Evolutionary conservation across 768 basidiomycete genomes (phyloP).

Genomic region (Leccinellum albellum): DNA sequence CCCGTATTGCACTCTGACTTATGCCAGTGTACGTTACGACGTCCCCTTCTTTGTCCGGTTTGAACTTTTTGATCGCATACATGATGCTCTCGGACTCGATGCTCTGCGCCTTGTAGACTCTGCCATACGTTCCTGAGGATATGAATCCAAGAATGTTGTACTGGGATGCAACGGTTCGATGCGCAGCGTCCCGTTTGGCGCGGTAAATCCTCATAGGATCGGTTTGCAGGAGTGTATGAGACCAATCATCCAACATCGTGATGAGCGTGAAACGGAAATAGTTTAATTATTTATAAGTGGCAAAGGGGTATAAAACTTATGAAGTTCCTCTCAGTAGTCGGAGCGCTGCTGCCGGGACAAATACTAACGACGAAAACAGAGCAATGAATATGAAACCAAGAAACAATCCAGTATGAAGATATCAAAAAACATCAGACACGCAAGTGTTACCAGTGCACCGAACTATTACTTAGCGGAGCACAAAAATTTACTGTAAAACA

Average conservation of each 20-base stretch:
- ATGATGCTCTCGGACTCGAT: conserved; percentile 64
- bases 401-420: background rate
- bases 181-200: conserved; percentile 66
- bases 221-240: conserved; percentile 32
- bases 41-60: conserved; percentile 99
- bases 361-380: background rate
- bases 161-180: conserved; percentile 68
- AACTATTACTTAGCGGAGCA: background rate
- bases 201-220: conserved; percentile 90
- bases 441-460: background rate
- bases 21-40: conserved; percentile 94
- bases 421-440: background rate
- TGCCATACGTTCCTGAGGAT: conserved; percentile 95
- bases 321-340: too few species aligned
- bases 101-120: conserved; percentile 96
- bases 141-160: conserved; percentile 96
- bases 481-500: too few species aligned
- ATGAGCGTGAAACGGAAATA: background rate
- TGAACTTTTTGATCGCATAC: conserved; percentile 99
- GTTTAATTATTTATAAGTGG: too few species aligned
- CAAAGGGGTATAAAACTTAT: background rate
- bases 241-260: conserved; percentile 37
- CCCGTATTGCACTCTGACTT: conserved; percentile 94
- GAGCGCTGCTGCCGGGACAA: too few species aligned
- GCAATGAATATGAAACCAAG: too few species aligned